phyloP scores from a whole-genome alignment of 495 filamentous ascomycete genomes.

The Tuber aestivum region DNA sequence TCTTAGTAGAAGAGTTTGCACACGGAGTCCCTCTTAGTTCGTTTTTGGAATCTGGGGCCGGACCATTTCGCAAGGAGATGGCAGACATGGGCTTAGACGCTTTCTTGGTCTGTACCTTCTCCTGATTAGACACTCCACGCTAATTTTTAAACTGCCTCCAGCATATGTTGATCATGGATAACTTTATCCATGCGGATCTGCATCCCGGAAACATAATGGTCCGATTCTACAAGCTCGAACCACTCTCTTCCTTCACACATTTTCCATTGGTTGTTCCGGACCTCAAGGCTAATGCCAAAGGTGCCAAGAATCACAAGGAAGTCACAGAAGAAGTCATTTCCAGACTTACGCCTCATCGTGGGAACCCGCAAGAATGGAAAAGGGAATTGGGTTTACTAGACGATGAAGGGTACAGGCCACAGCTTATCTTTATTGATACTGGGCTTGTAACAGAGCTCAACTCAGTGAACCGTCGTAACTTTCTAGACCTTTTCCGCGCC shows the following conservation, averaged over 20 bases:
- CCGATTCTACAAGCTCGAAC: conserved; percentile 82
- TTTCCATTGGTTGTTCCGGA: conserved; percentile 39
- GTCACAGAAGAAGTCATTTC: conserved; percentile 81
- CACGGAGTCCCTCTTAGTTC: conserved; percentile 84
- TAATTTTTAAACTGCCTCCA: conserved; percentile 11
- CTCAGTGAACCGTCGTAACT: conserved; percentile 76
- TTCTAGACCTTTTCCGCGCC: conserved; percentile 91
- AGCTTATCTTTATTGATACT: conserved; percentile 95
- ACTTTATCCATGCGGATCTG: conserved; percentile 97
- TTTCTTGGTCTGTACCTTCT: conserved; percentile 56
- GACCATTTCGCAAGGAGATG: conserved; percentile 88
- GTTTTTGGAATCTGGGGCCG: conserved; percentile 85
- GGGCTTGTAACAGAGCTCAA: conserved; percentile 94
- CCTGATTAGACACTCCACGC: conserved; percentile 6
- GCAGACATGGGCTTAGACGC: conserved; percentile 93
- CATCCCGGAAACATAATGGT: conserved; percentile 99
- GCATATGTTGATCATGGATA: conserved; percentile 94
- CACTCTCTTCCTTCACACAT: conserved; percentile 57
- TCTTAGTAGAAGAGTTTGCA: conserved; percentile 93
- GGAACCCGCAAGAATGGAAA: conserved; percentile 61
- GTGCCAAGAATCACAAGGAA: conserved; percentile 54
- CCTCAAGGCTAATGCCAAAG: conserved; percentile 46
- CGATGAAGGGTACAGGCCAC: conserved; percentile 81
- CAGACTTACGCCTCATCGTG: conserved; percentile 65
- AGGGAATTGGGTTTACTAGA: conserved; percentile 72